Evolutionary conservation across 2,329 filamentous ascomycete species (phyloP).

Genomic region (Metarhizium rileyi): DNA sequence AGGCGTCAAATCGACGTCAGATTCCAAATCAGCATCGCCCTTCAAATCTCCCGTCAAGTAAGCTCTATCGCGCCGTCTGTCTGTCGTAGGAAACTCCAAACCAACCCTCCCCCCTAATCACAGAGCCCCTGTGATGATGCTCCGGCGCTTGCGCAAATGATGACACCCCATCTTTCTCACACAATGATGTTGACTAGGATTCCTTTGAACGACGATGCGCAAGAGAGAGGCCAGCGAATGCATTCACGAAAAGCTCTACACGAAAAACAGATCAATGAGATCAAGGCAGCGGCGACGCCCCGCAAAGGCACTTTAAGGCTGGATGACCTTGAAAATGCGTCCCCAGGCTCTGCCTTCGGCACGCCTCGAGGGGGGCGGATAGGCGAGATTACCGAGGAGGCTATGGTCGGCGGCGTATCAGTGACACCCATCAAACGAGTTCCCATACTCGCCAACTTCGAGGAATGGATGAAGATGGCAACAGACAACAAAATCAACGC

Average conservation of each 20-base stretch:
- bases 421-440: slow-evolving; percentile 95
- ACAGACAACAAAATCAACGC: slow-evolving; percentile 99
- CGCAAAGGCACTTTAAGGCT: slow-evolving; percentile 53
- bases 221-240: slow-evolving; percentile 81
- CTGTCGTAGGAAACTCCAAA: not conserved
- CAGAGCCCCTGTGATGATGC: not conserved
- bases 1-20: slow-evolving; percentile 36
- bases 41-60: slow-evolving; percentile 51
- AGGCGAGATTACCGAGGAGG: slow-evolving; percentile 42
- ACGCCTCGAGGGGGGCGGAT: slow-evolving; percentile 37
- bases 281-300: slow-evolving; percentile 62
- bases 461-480: slow-evolving; percentile 99
- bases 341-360: slow-evolving; percentile 43
- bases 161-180: slow-evolving; percentile 3
- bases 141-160: not conserved
- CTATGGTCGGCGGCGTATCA: slow-evolving; percentile 61
- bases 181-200: slow-evolving; percentile 47
- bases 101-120: not conserved
- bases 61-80: slow-evolving; percentile 18
- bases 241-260: slow-evolving; percentile 82
- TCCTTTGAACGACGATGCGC: slow-evolving; percentile 88
- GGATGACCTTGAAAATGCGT: slow-evolving; percentile 47
- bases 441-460: slow-evolving; percentile 92
- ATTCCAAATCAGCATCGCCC: slow-evolving; percentile 38
- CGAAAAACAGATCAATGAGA: slow-evolving; percentile 84